These are phyloP conservation scores for Plasmodium inui DNA, from an alignment of 169 alveolate species.

Conservation along the genomic window DNA sequence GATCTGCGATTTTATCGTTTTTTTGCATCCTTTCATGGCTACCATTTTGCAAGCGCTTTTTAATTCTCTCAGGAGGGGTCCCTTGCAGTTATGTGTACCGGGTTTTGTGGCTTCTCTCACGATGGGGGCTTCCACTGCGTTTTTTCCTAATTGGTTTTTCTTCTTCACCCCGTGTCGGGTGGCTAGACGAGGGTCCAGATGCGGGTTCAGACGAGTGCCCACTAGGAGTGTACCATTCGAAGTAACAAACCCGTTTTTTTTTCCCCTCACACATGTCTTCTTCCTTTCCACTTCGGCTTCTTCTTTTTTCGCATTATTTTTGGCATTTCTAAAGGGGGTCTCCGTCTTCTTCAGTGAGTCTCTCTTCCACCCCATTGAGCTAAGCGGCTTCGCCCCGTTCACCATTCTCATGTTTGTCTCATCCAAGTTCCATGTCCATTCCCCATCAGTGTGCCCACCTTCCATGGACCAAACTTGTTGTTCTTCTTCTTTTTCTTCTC, in stretches of 20 bases:
- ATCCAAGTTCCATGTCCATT: neutral
- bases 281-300: neutral
- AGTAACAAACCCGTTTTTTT: neutral
- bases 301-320: neutral
- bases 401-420: neutral
- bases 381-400: neutral
- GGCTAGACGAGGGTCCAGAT: neutral
- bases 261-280: neutral
- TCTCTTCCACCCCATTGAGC: neutral
- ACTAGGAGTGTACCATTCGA: neutral
- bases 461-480: neutral
- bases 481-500: neutral
- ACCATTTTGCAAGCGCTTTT: neutral
- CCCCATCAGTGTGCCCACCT: neutral
- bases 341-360: neutral
- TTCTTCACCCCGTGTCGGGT: neutral
- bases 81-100: neutral
- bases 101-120: neutral
- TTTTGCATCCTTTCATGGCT: neutral
- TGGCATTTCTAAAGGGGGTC: neutral
- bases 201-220: neutral
- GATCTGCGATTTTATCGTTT: neutral
- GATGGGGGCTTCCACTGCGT: neutral
- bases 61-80: slow-evolving; percentile 1
- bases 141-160: neutral